These are phyloP conservation scores for Colletotrichum endophyticum DNA, from an alignment of 2,329 filamentous ascomycete species.

Conservation along the genomic window DNA sequence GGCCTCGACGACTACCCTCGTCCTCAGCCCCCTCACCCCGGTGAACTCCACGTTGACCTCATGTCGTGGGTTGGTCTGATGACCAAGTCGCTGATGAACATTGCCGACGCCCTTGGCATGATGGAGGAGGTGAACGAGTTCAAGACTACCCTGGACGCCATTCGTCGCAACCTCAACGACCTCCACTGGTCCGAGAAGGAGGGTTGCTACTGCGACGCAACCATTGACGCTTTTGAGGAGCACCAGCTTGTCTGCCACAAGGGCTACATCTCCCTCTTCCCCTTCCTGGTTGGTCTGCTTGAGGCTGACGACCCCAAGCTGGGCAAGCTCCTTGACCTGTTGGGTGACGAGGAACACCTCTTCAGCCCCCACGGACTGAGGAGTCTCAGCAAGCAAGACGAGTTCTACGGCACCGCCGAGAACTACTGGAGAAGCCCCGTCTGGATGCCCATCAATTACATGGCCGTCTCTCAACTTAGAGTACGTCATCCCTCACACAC, in stretches of 20 bases:
- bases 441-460: slow-evolving; percentile 97
- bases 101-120: slow-evolving; percentile 77
- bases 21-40: slow-evolving; percentile 90
- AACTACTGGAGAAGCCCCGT: slow-evolving; percentile 97
- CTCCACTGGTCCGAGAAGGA: slow-evolving; percentile 88
- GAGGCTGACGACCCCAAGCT: slow-evolving; percentile 76
- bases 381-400: slow-evolving; percentile 83
- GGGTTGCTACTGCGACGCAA: slow-evolving; percentile 91
- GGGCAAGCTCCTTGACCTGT: slow-evolving; percentile 75
- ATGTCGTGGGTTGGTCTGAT: slow-evolving; percentile 98
- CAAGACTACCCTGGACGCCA: slow-evolving; percentile 73
- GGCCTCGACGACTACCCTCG: slow-evolving; percentile 97
- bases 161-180: slow-evolving; percentile 86
- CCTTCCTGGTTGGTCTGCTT: slow-evolving; percentile 85
- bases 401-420: slow-evolving; percentile 87
- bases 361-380: slow-evolving; percentile 90
- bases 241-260: slow-evolving; percentile 91
- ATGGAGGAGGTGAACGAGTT: slow-evolving; percentile 79
- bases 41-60: slow-evolving; percentile 92
- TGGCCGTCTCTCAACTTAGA: slow-evolving; percentile 78
- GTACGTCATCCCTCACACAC: slow-evolving; percentile 54
- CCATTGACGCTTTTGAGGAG: slow-evolving; percentile 94
- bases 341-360: slow-evolving; percentile 83
- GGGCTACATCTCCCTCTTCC: slow-evolving; percentile 92
- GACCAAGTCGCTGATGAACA: slow-evolving; percentile 82